phyloP scores from a whole-genome alignment of 202 grass and related monocot species.

The Saccharum hybrid region DNA sequence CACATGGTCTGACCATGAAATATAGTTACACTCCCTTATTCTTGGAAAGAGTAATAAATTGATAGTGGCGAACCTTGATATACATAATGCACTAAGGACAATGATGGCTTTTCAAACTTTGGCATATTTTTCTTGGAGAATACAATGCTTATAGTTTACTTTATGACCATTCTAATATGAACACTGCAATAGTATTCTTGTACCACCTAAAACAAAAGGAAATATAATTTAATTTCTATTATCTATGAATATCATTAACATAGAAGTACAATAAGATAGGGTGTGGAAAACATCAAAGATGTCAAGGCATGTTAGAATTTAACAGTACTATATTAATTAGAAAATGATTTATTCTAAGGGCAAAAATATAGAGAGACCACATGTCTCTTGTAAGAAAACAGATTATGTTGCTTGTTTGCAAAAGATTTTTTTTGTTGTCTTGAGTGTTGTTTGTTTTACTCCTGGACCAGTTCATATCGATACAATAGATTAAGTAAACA shows the following conservation, averaged over 20 bases:
- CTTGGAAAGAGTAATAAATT: neutral
- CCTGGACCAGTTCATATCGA: neutral
- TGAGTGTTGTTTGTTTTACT: neutral
- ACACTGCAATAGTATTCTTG: neutral
- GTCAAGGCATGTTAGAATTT: neutral
- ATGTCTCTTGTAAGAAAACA: too few species aligned
- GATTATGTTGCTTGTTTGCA: neutral
- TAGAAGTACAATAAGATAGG: neutral
- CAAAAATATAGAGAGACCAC: neutral
- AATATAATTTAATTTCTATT: neutral
- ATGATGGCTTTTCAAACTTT: neutral
- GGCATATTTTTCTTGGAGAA: neutral
- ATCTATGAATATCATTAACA: neutral
- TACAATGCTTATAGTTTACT: neutral
- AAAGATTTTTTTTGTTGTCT: neutral
- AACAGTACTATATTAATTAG: neutral
- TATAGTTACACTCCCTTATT: neutral
- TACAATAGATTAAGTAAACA: neutral
- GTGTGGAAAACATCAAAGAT: neutral
- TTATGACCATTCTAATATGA: neutral
- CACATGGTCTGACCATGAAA: rapidly evolving
- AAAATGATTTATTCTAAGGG: neutral
- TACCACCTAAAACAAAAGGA: neutral
- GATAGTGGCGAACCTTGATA: neutral
- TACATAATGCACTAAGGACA: neutral